Evolutionary conservation across 2,329 filamentous ascomycete species (phyloP).

Genomic region (Ophiostoma himal-ulmi): DNA sequence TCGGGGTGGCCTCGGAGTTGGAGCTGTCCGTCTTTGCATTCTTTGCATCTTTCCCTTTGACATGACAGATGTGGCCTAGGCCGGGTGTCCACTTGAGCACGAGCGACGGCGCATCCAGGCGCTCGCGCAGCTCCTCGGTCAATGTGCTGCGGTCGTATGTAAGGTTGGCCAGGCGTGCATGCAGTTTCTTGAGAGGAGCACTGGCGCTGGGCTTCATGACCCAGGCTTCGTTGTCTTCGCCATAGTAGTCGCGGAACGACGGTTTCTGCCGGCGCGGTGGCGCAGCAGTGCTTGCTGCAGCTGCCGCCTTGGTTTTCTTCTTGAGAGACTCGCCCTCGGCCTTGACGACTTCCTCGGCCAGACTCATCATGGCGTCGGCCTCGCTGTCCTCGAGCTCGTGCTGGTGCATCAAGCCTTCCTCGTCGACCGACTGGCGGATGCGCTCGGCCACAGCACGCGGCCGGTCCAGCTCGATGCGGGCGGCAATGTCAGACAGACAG

Average conservation of each 20-base stretch:
- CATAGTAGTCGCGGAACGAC: slow-evolving; percentile 53
- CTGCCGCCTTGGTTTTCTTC: slow-evolving; percentile 30
- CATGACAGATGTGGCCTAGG: slow-evolving; percentile 83
- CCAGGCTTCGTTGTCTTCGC: slow-evolving; percentile 56
- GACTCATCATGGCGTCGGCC: slow-evolving; percentile 61
- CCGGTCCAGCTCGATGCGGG: slow-evolving; percentile 59
- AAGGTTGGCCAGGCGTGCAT: slow-evolving; percentile 59
- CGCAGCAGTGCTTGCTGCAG: background rate
- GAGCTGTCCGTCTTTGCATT: background rate
- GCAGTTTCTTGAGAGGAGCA: slow-evolving; percentile 56
- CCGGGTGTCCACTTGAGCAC: slow-evolving; percentile 81
- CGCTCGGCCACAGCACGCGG: slow-evolving; percentile 62
- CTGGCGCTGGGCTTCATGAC: slow-evolving; percentile 67
- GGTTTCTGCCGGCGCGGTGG: slow-evolving; percentile 9
- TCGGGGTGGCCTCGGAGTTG: slow-evolving; percentile 31
- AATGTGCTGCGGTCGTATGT: slow-evolving; percentile 55
- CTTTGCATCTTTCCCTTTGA: slow-evolving; percentile 67
- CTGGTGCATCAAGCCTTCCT: slow-evolving; percentile 77
- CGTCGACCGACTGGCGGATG: slow-evolving; percentile 79
- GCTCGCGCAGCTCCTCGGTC: slow-evolving; percentile 53
- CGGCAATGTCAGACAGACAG: slow-evolving; percentile 40
- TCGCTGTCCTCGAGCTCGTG: slow-evolving; percentile 71
- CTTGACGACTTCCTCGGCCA: slow-evolving; percentile 66
- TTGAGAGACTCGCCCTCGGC: slow-evolving; percentile 47
- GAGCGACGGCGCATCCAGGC: slow-evolving; percentile 58